Base-by-base conservation (phyloP, 2,329 filamentous ascomycete genomes). In the Fusarium anthophilum region DNA sequence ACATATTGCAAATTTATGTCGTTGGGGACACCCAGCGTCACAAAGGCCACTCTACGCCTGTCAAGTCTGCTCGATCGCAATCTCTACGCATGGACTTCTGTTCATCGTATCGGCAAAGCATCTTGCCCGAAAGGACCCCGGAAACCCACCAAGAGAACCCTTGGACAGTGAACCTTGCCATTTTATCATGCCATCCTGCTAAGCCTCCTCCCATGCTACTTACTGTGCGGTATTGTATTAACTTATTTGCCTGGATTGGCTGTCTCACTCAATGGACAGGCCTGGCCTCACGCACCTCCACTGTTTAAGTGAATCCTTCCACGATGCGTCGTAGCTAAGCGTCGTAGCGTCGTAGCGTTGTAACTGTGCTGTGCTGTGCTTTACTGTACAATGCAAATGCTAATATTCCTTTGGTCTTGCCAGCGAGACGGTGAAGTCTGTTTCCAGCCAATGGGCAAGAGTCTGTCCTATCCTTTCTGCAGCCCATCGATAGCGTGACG, bases 401-500 rank as follows among this genome's bases (percentile, higher is more conserved):
- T 43, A 41, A 51, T 44, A 22, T 48, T 48, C 44, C 53, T 58
- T 37, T 58, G 55, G 30, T 62, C 37, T 70, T 37, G 35, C 32
- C 54, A 47, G 56, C 60, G 69, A 72, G 58, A 64, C 48, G 54
- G 57, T 65, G 55, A 63, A 61, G 45, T 50, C 64, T 57, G 54
- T 43, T 44, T 68, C 54, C 22, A 58, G 67, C 63, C 58, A 48
- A 60, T 67, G 53, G 57, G 28, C 37, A 63, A 60, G 58, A 71
- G 48, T 26, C n/a, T 26, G 39, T 35, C 30, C 30, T 43, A 22
- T 53, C 37, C 41, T 67, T 35, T 53, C 62, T 57, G 57, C 54
- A 74, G 53, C 50, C 50, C 32, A 53, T 60, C 66, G 37, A 74
- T 73, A 74, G 71, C 58, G 70, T 60, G 70, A 70, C 32, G 70